These are phyloP conservation scores for Zymoseptoria passerinii DNA, from an alignment of 2,329 filamentous ascomycete genomes.

Conservation along the genomic window DNA sequence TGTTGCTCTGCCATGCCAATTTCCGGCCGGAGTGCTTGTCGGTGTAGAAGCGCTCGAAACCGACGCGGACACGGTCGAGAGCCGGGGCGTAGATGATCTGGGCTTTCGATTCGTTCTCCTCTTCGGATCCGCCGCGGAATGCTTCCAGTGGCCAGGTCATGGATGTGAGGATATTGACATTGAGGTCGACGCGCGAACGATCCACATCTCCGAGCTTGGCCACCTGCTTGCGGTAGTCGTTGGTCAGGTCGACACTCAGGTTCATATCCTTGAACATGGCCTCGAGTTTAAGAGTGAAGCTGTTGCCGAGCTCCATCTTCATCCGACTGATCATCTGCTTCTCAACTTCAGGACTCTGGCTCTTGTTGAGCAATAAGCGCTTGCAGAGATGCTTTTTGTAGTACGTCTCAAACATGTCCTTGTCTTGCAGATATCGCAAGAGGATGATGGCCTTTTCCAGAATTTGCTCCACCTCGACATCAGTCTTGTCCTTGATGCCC, in stretches of 20 bases:
- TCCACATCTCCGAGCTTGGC: slow-evolving; percentile 49
- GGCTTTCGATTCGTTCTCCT: slow-evolving; percentile 41
- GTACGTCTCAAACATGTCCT: slow-evolving; percentile 92
- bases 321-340: slow-evolving; percentile 93
- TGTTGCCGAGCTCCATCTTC: slow-evolving; percentile 92
- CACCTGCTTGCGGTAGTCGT: slow-evolving; percentile 65
- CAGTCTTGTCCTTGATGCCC: slow-evolving; percentile 85
- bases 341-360: slow-evolving; percentile 83
- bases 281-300: slow-evolving; percentile 87
- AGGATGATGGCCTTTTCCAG: slow-evolving; percentile 85
- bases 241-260: slow-evolving; percentile 73
- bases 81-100: slow-evolving; percentile 66
- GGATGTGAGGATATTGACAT: slow-evolving; percentile 77
- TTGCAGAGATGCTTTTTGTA: slow-evolving; percentile 96
- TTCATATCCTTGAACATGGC: slow-evolving; percentile 98
- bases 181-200: slow-evolving; percentile 63
- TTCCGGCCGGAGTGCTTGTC: slow-evolving; percentile 79
- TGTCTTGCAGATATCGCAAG: slow-evolving; percentile 80
- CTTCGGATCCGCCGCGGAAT: slow-evolving; percentile 55
- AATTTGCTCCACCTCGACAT: slow-evolving; percentile 72
- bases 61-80: slow-evolving; percentile 67
- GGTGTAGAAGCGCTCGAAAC: slow-evolving; percentile 83
- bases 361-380: slow-evolving; percentile 78
- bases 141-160: slow-evolving; percentile 93
- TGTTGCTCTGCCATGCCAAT: slow-evolving; percentile 69